Evolutionary conservation across 768 basidiomycete genomes (phyloP).

Genomic region (Lepiota brunneoincarnata): DNA sequence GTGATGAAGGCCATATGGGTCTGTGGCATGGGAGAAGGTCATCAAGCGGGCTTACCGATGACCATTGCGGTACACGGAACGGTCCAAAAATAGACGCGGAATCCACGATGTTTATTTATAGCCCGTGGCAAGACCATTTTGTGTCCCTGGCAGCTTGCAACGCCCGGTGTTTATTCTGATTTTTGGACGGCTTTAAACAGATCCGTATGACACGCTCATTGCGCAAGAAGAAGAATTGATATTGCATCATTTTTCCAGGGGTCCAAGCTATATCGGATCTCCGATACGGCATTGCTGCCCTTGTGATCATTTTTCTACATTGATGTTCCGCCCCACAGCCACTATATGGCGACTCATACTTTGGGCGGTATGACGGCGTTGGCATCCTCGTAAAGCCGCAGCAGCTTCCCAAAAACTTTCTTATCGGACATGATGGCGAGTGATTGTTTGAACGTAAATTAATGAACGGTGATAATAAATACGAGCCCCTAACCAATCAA

Average conservation of each 20-base stretch:
- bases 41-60: not conserved
- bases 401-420: too few species aligned
- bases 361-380: too few species aligned
- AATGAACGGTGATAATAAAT: too few species aligned
- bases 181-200: too few species aligned
- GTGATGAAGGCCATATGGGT: not conserved
- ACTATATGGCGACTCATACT: too few species aligned
- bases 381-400: too few species aligned
- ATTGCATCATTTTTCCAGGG: not conserved
- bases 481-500: not conserved
- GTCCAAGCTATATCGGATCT: not conserved
- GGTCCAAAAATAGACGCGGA: not conserved
- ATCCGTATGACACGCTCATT: too few species aligned
- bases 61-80: constrained; percentile 13
- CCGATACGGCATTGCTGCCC: not conserved
- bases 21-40: constrained; percentile 8
- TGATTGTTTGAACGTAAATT: too few species aligned
- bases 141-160: not conserved
- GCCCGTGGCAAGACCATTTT: not conserved
- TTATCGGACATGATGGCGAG: too few species aligned
- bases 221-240: too few species aligned
- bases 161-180: too few species aligned
- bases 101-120: constrained; percentile 1
- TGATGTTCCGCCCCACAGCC: too few species aligned
- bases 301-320: constrained; percentile 3